Base-by-base conservation (phyloP, 805 yeast species). In the Candida odintsovae region DNA sequence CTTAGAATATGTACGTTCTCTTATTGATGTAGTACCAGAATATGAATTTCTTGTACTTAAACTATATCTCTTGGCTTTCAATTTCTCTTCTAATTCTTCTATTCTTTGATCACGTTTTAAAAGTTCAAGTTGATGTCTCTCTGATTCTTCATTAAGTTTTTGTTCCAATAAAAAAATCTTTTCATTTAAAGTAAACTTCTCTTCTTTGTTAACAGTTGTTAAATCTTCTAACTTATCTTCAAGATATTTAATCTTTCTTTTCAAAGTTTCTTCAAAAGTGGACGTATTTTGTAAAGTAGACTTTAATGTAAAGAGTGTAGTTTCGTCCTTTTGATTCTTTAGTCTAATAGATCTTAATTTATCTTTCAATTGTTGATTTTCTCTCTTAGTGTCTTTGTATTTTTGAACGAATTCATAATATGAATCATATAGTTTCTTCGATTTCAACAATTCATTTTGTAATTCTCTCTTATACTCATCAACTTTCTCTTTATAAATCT, bases 401-500 rank as follows among this genome's bases (percentile, higher is more conserved):
- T 62, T 67, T 16, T 52, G 49, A 29, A 59, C 62, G 26, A 66
- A 60, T 25, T 56, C 53, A 43, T 59, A 64, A 41, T 62, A 67
- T 12, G 68, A 63, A 45, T 69, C 72, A 45, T 61, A 67, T 5
- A 67, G 43, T 45, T 55, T 55, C 44, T 66, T 64, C 6, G 65
- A 58, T 39, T 65, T 65, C 45, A 58, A 59, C 47, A 68, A 52
- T 48, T 67, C 71, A 11, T 51, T 43, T 6, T 63, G 58, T 35
- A 67, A 57, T 42, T 68, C 72, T 6, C 56, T 49, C 8, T 50
- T 42, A 43, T 66, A 66, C 39, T 64, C 59, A 6, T 44, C 41
- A 29, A 56, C 40, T 4, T 46, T 28, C 40, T 42, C 54, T 56
- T 29, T 16, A 39, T 19, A 45, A 43, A 35, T 19, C 38, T 5